These are phyloP conservation scores for Populus deltoides DNA, from an alignment of 345 rosid species.

Conservation along the genomic window DNA sequence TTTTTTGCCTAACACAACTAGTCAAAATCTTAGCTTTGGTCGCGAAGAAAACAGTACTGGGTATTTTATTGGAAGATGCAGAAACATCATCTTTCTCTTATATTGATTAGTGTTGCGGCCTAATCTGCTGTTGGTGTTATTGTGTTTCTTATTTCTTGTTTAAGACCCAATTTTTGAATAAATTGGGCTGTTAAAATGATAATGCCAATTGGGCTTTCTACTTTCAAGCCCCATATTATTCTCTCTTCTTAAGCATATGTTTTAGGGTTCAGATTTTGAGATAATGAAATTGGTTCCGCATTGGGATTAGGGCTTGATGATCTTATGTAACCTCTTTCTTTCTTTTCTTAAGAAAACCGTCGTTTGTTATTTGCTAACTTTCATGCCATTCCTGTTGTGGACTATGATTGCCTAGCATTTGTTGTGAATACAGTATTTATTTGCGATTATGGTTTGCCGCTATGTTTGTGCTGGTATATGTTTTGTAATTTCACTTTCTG, in stretches of 20 bases:
- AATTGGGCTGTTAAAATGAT: neutral
- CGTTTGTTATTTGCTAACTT: neutral
- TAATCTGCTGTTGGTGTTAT: neutral
- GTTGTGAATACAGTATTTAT: too few relatives aligned
- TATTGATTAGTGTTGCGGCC: neutral
- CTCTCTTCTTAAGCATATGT: neutral
- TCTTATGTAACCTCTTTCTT: neutral
- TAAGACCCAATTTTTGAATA: neutral
- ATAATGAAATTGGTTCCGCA: neutral
- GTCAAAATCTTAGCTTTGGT: neutral
- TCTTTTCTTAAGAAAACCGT: neutral
- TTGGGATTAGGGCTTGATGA: neutral
- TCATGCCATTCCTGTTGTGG: neutral
- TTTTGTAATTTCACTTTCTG: neutral
- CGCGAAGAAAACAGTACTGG: neutral
- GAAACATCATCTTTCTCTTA: neutral
- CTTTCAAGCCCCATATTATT: neutral
- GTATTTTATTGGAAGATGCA: neutral
- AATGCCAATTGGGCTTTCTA: neutral
- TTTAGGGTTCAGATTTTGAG: neutral
- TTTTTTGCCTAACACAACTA: neutral
- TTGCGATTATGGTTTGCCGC: too few relatives aligned
- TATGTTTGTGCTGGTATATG: neutral
- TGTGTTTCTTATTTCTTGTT: neutral
- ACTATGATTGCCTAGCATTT: too few relatives aligned